Base-by-base conservation (phyloP, 352 stramenopile genomes). In the Globisporangium canariense region DNA sequence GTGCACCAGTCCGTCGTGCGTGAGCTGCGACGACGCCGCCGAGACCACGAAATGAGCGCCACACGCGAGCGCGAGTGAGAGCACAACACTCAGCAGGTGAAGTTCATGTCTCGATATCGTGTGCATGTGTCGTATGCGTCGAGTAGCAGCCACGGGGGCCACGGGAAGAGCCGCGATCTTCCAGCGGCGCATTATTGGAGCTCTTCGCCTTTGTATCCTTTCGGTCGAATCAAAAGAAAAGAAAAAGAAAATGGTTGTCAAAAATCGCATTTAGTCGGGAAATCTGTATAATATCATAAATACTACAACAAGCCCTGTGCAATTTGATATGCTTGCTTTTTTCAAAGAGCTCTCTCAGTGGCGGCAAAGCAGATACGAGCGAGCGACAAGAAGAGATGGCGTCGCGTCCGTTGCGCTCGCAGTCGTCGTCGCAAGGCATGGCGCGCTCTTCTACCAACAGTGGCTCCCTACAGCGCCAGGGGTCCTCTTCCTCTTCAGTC, bases 1-100 rank as follows among this genome's bases (percentile, higher is more conserved):
- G 43, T 49, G 43, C 4, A 66, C 68, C 25, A 76, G 68, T 34
- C 71, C 74, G 53, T 77, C 73, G 52, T 69, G 72, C 11, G 67
- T 69, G 1, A 73, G 66, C 20, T 74, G 73, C 4, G 74, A 53
- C 16, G 72, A 61, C 64, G 16, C 47, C 3, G 32, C 25, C 11
- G 58, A 20, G n/a, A 41, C 43, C 25, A 58, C 7, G 11, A 64
- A 2, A 14, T 16, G 5, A 18, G 13, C 18, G 3, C 47, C 36
- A 41, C 22, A 56, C 9, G n/a, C 59, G 6, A 38, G 52, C 9
- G 18, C 20, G 18, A 36, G 6, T 25, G 43, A 25, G 14, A 46
- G 40, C 40, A n/a, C 5, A 10, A 46, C 5, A 10, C 7, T 6
- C 28, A 40, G 25, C 1, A 28, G 20, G 18, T 50, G 40, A 7